Conservation (phyloP, 2,329 filamentous ascomycete species). For the Pseudocercospora musae region DNA sequence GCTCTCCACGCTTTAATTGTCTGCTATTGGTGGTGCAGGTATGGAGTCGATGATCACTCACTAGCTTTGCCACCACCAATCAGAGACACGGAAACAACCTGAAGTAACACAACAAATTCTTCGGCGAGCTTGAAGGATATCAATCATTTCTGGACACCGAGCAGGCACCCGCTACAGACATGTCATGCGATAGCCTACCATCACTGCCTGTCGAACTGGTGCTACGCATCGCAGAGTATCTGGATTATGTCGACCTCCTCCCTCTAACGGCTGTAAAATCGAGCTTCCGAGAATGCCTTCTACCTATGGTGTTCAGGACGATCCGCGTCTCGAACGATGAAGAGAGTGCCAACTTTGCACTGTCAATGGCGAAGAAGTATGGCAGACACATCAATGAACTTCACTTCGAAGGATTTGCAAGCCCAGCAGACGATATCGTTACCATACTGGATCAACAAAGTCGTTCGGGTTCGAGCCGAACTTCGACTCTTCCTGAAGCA, state of each 20-base stretch:
- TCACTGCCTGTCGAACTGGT: conserved; percentile 3
- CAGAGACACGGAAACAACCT: not conserved
- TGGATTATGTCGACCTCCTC: not conserved
- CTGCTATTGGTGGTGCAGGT: not conserved
- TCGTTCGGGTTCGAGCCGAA: not conserved
- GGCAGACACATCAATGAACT: conserved; percentile 3
- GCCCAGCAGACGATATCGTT: not conserved
- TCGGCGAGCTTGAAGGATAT: not conserved
- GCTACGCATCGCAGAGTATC: conserved; percentile 5
- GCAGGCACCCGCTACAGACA: not conserved
- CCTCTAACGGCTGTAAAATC: conserved; percentile 1
- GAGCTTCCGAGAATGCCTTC: conserved; percentile 1
- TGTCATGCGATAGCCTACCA: not conserved
- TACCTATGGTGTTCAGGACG: conserved; percentile 1
- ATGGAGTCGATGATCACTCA: not conserved
- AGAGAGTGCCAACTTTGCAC: not conserved
- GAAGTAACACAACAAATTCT: not conserved
- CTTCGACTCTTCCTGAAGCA: not conserved
- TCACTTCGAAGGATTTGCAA: not conserved
- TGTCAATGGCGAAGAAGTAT: conserved; percentile 1
- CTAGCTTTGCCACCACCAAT: not conserved
- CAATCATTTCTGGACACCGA: not conserved
- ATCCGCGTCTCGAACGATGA: not conserved
- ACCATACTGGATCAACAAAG: not conserved
- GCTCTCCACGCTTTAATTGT: not conserved